Conservation (phyloP, 1,284 basidiomycete species). For the Hemileccinum hortonii region DNA sequence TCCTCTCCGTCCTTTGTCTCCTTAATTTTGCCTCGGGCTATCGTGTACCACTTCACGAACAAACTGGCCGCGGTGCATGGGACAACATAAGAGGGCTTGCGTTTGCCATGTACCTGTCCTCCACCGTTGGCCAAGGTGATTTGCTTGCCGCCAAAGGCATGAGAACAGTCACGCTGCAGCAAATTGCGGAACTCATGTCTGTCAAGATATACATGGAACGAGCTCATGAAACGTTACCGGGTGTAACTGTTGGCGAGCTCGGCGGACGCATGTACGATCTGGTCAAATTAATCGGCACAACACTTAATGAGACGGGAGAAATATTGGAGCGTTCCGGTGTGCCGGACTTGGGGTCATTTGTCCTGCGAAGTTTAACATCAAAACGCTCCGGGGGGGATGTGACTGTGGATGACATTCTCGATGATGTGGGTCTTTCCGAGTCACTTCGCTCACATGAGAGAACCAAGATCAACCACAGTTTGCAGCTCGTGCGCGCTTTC, state of each 20-base stretch:
- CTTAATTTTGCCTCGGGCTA: conserved; percentile 83
- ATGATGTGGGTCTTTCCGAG: conserved; percentile 54
- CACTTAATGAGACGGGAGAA: conserved; percentile 72
- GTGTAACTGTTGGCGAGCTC: conserved; percentile 71
- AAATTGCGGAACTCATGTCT: conserved; percentile 72
- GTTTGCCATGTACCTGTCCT: conserved; percentile 69
- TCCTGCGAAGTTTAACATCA: conserved; percentile 61
- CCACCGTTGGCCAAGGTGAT: conserved; percentile 54
- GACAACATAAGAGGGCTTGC: conserved; percentile 74
- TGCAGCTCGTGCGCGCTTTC: conserved; percentile 67
- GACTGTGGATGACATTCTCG: conserved; percentile 59
- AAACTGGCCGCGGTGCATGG: conserved; percentile 75
- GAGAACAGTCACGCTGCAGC: conserved; percentile 47
- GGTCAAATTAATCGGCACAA: conserved; percentile 61
- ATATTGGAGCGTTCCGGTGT: conserved; percentile 62
- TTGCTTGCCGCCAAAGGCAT: conserved; percentile 70
- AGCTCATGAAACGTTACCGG: conserved; percentile 67
- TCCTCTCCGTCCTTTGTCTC: conserved; percentile 68
- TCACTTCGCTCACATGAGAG: conserved; percentile 4
- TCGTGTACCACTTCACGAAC: conserved; percentile 64
- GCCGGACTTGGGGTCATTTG: conserved; percentile 71
- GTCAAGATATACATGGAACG: conserved; percentile 69
- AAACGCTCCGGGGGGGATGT: conserved; percentile 38
- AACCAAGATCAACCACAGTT: conserved; percentile 10
- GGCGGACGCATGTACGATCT: conserved; percentile 75